Base-by-base conservation (phyloP, 352 stramenopile species). In the Phytophthora citrophthora region DNA sequence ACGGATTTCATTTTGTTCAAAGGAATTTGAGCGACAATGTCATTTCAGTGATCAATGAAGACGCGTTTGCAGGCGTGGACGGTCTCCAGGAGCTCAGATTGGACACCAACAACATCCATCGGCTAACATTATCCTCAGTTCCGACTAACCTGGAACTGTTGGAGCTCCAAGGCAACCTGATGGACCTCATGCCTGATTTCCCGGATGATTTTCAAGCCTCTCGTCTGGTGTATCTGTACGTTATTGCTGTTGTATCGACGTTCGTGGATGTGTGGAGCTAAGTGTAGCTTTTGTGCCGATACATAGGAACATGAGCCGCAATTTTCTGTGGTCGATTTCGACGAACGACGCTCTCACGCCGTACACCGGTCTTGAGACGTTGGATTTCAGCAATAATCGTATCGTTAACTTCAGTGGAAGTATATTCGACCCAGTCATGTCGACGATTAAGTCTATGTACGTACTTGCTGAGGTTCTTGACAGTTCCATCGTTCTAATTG, bases 21-120 rank as follows among this genome's bases (percentile, higher is more conserved):
- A 88, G 81, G 24, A 81, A 89, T 60, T 63, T 91, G 52, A 85
- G 78, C 39, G 80, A 91, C 69, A 91, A 91, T 38, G 74, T 89
- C 18, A 87, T 91, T 39, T 91, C 82, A 1, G 56, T 88, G 13
- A 72, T 91, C n/a, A 70, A 77, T 2, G 32, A 60, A 34, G 56
- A 86, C 29, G 77, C 81, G 2, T 89, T 91, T 40, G 62, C 69
- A 16, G 76, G 73, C 0, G 59, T 91, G 12, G 61, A 80, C 16
- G 71, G 59, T 15, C 61, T 91, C 2, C 51, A 77, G 36, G 56
- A 79, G 26, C 62, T 91, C 1, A 64, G 70, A 1, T 58, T 91
- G 15, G 72, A 69, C 36, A 36, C 56, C 18, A 91, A 91, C 53
- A 78, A 83, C 15, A 59, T 89, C 20, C 78, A 82, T 45, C 59